Evolutionary conservation across 257 asterid genomes (phyloP).

Genomic region (Paraleonurus japonicus): DNA sequence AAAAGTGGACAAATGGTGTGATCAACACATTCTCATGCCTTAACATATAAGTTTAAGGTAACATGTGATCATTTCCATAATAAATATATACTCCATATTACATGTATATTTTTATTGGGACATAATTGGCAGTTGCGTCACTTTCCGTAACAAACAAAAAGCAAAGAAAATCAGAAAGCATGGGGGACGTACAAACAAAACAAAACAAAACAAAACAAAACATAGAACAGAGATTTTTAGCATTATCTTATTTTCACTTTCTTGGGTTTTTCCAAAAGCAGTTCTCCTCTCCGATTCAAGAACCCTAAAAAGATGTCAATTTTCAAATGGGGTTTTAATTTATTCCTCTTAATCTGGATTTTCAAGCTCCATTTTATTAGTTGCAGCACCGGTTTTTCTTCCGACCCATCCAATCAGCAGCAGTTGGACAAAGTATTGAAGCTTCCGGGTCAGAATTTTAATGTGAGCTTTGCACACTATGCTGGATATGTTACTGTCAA

Average conservation of each 20-base stretch:
- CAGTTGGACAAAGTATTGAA: conserved; percentile 48
- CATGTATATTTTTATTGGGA: too few relatives aligned
- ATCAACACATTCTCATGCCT: too few relatives aligned
- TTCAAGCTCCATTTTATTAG: conserved; percentile 35
- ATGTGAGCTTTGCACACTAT: conserved; percentile 73
- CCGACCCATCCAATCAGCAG: conserved; percentile 45
- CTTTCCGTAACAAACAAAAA: background rate
- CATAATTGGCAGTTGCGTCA: background rate
- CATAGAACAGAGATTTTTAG: background rate
- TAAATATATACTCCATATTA: too few relatives aligned
- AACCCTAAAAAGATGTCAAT: conserved; percentile 52
- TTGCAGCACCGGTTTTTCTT: conserved; percentile 23
- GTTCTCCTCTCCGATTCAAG: conserved; percentile 11
- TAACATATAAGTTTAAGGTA: too few relatives aligned
- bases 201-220: background rate
- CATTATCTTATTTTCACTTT: background rate
- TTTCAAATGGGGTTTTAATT: conserved; percentile 40
- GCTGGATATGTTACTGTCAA: conserved; percentile 80
- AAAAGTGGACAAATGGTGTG: too few relatives aligned
- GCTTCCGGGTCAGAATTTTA: conserved; percentile 80
- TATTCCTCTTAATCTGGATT: conserved; percentile 32
- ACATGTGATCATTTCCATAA: too few relatives aligned
- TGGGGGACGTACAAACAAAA: background rate
- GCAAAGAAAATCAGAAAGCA: background rate
- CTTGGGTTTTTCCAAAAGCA: conserved; percentile 8